Conservation (phyloP, 1,284 basidiomycete species). For the Termitomyces sp. region DNA sequence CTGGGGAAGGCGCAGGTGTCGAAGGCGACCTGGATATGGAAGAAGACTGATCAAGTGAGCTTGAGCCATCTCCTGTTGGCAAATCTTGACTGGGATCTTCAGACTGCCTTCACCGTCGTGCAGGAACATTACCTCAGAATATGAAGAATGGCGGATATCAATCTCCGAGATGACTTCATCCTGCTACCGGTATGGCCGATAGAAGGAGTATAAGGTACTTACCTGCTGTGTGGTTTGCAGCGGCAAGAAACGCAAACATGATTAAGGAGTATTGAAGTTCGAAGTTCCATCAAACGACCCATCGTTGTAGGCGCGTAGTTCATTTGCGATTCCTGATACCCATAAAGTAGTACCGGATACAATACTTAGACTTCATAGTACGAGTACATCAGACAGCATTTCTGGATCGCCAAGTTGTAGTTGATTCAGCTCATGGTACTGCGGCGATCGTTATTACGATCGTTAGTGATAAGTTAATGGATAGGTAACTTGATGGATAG, state of each 20-base stretch:
- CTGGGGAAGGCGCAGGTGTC: slow-evolving; percentile 60
- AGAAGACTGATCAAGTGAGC: slow-evolving; percentile 42
- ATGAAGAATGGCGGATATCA: background rate
- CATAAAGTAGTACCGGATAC: background rate
- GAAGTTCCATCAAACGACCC: background rate
- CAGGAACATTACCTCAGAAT: background rate
- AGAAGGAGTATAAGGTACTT: background rate
- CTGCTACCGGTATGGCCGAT: background rate
- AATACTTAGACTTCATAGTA: background rate
- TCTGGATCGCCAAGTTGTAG: background rate
- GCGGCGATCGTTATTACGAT: background rate
- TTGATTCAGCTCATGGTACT: background rate
- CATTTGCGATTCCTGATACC: background rate
- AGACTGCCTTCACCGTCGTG: background rate
- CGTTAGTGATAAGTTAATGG: background rate
- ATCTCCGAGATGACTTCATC: background rate
- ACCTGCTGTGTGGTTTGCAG: background rate
- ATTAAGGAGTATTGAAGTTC: background rate
- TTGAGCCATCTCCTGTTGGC: background rate
- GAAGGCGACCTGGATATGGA: slow-evolving; percentile 73
- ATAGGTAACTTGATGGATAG: background rate
- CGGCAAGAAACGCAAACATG: background rate
- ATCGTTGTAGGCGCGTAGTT: background rate
- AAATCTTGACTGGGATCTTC: background rate
- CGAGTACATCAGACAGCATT: background rate